Base-by-base conservation (phyloP, 257 asterid genomes). In the Voacanga thouarsii region DNA sequence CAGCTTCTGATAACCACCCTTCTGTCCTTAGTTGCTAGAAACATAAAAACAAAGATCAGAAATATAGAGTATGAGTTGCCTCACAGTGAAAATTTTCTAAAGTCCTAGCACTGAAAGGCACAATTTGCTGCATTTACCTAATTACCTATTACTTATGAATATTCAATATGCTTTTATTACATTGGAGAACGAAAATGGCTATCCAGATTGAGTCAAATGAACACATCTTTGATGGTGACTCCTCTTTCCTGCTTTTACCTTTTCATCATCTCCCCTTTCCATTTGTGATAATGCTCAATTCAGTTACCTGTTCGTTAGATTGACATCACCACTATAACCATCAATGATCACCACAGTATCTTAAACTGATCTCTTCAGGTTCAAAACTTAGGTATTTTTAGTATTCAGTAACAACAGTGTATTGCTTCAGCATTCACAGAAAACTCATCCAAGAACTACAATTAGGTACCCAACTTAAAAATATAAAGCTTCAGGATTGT, bases 1-100 rank as follows among this genome's bases (percentile, higher is more conserved):
- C 76, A 66, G 91, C 84, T 84, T 89, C 93, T 11, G 87, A 82
- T 67, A 81, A 78, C 61, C 87, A 92, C 66, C 44, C 88, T 68
- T 80, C 86, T 75, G 74, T 82, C 72, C 74, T 87, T 81, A 84
- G 81, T 90, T 89, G 91, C 88, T 83, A 73, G 70, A 79, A 83
- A 78, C 79, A 84, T 83, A 66, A 76, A 77, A 80, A 67, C 33
- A 41, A 70, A 50, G 30, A 50, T 61, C 61, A 75, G 68, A 70
- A 63, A 74, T 64, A 30, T 26, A 37, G 41, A 53, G 51, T 10
- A 9, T 8, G 43, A 60, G 19, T 39, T 33, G 41, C 77, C 60
- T 30, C 50, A 23, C 23, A 56, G 30, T 11, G 41, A 12, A 74
- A 2, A 33, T 30, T 51, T 70, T 10, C 6, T 12, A 5, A 33